Evolutionary conservation across 1,284 basidiomycete genomes (phyloP).

Genomic region (Peniophora sp.): DNA sequence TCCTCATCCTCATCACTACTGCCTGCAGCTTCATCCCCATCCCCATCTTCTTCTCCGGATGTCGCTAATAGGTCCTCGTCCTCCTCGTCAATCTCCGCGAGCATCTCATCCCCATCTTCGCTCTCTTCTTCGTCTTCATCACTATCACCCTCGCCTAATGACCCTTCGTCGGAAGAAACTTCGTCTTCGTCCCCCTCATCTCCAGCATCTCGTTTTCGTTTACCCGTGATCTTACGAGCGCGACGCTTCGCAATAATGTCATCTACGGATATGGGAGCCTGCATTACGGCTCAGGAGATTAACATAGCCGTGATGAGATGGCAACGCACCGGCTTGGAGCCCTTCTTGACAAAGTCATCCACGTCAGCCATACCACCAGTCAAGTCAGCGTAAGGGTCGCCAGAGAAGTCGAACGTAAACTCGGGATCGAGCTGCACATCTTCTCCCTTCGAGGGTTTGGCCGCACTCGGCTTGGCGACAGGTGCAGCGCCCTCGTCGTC

Average conservation of each 20-base stretch:
- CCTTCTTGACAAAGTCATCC: constrained; percentile 51
- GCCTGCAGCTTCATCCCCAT: constrained; percentile 27
- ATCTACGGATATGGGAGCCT: constrained; percentile 83
- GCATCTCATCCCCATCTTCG: constrained; percentile 29
- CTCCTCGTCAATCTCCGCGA: constrained; percentile 24
- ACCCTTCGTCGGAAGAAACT: neutral
- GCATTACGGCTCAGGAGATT: neutral
- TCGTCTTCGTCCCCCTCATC: constrained; percentile 22
- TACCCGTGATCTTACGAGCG: constrained; percentile 33
- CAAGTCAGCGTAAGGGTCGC: constrained; percentile 57
- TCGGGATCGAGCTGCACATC: constrained; percentile 69
- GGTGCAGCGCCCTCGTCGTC: constrained; percentile 50
- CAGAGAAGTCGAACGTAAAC: constrained; percentile 77
- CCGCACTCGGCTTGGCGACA: constrained; percentile 10
- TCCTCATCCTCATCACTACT: constrained; percentile 27
- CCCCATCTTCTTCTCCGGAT: constrained; percentile 32
- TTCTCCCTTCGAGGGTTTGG: constrained; percentile 27
- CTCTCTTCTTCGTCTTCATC: constrained; percentile 28
- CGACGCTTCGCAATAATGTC: constrained; percentile 80
- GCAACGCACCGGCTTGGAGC: constrained; percentile 55
- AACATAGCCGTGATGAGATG: neutral
- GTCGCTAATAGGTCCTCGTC: constrained; percentile 40
- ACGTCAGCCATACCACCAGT: constrained; percentile 30
- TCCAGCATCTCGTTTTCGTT: constrained; percentile 48
- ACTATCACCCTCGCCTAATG: constrained; percentile 9